phyloP scores from a whole-genome alignment of 805 yeast species.

The Wickerhamomyces bovis region DNA sequence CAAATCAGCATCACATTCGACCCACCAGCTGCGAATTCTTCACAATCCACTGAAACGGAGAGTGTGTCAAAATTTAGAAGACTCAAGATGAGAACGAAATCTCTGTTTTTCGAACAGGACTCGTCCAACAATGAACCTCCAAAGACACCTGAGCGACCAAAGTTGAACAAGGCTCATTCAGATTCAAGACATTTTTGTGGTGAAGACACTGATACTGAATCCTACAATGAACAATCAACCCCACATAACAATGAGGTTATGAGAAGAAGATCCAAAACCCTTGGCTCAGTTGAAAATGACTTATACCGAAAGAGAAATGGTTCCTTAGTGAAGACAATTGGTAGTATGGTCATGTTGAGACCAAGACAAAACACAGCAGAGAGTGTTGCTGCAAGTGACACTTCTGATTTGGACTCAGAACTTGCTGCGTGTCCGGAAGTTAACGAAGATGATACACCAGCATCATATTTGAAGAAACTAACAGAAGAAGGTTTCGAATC shows the following conservation, averaged over 20 bases:
- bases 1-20: conserved; percentile 3
- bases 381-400: conserved; percentile 7
- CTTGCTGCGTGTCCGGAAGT: conserved; percentile 25
- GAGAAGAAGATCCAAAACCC: conserved; percentile 21
- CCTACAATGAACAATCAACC: background rate
- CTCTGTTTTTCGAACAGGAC: conserved; percentile 15
- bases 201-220: background rate
- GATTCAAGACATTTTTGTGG: conserved; percentile 8
- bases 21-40: background rate
- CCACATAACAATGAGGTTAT: conserved; percentile 8
- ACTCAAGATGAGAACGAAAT: conserved; percentile 13
- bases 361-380: conserved; percentile 15
- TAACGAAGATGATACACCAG: conserved; percentile 22
- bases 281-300: conserved; percentile 22
- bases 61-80: conserved; percentile 11
- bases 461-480: conserved; percentile 23
- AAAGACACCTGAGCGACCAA: conserved; percentile 6
- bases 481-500: conserved; percentile 25
- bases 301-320: conserved; percentile 28
- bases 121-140: background rate
- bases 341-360: conserved; percentile 30
- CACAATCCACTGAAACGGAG: background rate
- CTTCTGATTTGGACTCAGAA: conserved; percentile 4
- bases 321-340: conserved; percentile 32
- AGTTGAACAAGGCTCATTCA: conserved; percentile 11